Percentiles rank a stretch among this genome's conserved stretches.
phyloP scores from a whole-genome alignment of 2,329 filamentous ascomycete species.

The Rhinocladiella mackenziei region DNA sequence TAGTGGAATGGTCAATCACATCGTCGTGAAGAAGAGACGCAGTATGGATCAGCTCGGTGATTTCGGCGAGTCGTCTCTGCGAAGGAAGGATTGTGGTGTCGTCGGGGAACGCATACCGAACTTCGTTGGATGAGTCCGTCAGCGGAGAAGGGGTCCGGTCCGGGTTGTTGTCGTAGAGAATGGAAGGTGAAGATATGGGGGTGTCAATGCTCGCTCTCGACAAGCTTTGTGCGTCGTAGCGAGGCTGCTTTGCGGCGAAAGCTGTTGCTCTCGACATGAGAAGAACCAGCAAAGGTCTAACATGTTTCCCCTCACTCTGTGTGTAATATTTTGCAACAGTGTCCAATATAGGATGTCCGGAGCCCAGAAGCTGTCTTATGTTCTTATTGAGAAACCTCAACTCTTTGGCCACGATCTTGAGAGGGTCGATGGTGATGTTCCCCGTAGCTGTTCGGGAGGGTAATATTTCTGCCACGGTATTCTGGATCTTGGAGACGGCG shows the following conservation, averaged over 20 bases:
- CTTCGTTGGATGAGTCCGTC: constrained; percentile 45
- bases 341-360: constrained; percentile 89
- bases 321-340: constrained; percentile 98
- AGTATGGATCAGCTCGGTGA: constrained; percentile 95
- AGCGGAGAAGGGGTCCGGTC: constrained; percentile 53
- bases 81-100: constrained; percentile 74
- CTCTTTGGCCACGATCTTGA: constrained; percentile 88
- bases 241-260: constrained; percentile 62
- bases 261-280: constrained; percentile 94
- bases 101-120: constrained; percentile 40
- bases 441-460: constrained; percentile 38
- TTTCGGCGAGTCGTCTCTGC: constrained; percentile 87
- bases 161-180: constrained; percentile 81
- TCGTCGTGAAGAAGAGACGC: constrained; percentile 96
- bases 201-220: constrained; percentile 50
- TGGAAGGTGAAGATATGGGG: constrained; percentile 56
- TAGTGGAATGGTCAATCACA: constrained; percentile 88
- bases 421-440: constrained; percentile 75
- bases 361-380: constrained; percentile 86
- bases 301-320: constrained; percentile 91
- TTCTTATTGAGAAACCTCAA: constrained; percentile 95
- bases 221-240: constrained; percentile 35
- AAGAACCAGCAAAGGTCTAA: constrained; percentile 88
- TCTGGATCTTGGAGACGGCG: constrained; percentile 52
- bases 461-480: constrained; percentile 42